Conservation (phyloP, 768 basidiomycete genomes). For the Pholiota molesta region DNA sequence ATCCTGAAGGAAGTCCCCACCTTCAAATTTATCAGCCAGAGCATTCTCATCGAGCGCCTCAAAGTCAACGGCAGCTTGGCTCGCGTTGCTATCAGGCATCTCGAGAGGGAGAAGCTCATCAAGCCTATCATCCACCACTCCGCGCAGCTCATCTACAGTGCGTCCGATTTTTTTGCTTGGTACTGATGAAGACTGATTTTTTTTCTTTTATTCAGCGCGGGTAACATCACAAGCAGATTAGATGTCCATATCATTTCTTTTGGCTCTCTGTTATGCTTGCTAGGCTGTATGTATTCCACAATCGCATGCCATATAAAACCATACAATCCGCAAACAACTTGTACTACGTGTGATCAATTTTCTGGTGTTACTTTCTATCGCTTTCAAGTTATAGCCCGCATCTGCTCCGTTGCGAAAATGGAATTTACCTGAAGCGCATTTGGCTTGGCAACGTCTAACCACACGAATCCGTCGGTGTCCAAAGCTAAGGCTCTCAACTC, state of each 20-base stretch:
- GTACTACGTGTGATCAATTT: not conserved
- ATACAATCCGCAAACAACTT: constrained; percentile 30
- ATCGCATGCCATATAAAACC: constrained; percentile 33
- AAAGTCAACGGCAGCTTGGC: constrained; percentile 97
- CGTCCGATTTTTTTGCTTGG: constrained; percentile 4
- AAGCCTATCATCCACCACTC: constrained; percentile 97
- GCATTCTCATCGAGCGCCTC: constrained; percentile 97
- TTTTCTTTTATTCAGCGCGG: constrained; percentile 39
- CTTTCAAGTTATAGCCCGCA: no score
- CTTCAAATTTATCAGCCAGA: constrained; percentile 98
- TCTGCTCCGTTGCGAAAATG: no score
- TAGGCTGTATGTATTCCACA: constrained; percentile 39
- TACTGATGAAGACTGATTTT: not conserved
- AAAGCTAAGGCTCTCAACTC: no score
- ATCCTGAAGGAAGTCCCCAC: constrained; percentile 98
- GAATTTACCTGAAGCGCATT: no score
- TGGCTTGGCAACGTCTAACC: no score
- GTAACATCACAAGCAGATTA: constrained; percentile 52
- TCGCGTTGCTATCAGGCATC: constrained; percentile 85
- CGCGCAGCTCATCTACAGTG: constrained; percentile 94
- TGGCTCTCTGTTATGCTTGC: constrained; percentile 32
- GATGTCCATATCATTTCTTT: constrained; percentile 21
- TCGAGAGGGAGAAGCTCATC: constrained; percentile 93
- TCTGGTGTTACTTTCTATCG: no score
- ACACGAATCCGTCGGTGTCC: no score